phyloP scores from a whole-genome alignment of 2,329 filamentous ascomycete species.

The Basipetospora chlamydospora region DNA sequence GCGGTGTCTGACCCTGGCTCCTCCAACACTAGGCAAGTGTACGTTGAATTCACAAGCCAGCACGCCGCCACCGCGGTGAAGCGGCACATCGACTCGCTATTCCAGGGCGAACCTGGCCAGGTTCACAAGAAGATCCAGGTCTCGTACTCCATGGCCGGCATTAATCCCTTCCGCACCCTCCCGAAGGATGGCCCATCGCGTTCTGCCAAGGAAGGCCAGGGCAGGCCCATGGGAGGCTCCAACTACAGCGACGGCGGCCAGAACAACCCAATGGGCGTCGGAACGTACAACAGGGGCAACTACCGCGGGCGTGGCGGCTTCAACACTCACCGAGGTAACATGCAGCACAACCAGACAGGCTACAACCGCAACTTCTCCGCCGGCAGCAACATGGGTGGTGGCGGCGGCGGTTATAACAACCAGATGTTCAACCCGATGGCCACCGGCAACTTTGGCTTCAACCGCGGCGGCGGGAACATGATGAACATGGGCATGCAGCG shows the following conservation, averaged over 20 bases:
- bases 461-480: slow-evolving; percentile 31
- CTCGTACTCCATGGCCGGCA: slow-evolving; percentile 59
- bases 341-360: slow-evolving; percentile 30
- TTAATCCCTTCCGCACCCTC: slow-evolving; percentile 80
- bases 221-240: slow-evolving; percentile 37
- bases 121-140: slow-evolving; percentile 51
- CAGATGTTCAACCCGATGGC: slow-evolving; percentile 36
- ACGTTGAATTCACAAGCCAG: slow-evolving; percentile 68
- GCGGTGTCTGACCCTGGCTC: too few relatives aligned
- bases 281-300: slow-evolving; percentile 37
- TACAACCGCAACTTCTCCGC: slow-evolving; percentile 22
- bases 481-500: slow-evolving; percentile 22
- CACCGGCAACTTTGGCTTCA: slow-evolving; percentile 36
- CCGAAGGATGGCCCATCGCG: slow-evolving; percentile 66
- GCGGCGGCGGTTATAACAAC: slow-evolving; percentile 25
- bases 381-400: slow-evolving; percentile 19
- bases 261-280: slow-evolving; percentile 24
- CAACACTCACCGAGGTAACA: slow-evolving; percentile 32
- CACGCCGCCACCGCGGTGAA: slow-evolving; percentile 81
- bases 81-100: slow-evolving; percentile 58
- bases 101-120: slow-evolving; percentile 25
- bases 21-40: slow-evolving; percentile 55
- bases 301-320: slow-evolving; percentile 37
- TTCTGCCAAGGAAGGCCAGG: slow-evolving; percentile 37
- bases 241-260: slow-evolving; percentile 38